Conservation (phyloP, 2,329 filamentous ascomycete species). For the Alternaria brassicae region DNA sequence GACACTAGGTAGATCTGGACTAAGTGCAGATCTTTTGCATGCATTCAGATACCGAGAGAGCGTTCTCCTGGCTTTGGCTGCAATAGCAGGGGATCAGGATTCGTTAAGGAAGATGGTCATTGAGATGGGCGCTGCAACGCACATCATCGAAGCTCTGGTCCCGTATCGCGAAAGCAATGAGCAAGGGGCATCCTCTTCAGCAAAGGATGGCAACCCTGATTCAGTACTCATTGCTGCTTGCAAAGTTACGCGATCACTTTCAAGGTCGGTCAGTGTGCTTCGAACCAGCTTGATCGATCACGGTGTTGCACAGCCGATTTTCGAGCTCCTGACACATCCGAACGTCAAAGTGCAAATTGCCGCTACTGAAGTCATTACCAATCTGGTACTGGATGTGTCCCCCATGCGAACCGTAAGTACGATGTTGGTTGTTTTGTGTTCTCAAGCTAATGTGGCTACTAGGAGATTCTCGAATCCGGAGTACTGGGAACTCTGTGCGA, state of each 20-base stretch:
- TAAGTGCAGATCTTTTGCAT: slow-evolving; percentile 65
- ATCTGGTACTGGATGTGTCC: slow-evolving; percentile 86
- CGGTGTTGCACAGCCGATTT: slow-evolving; percentile 78
- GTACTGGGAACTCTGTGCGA: slow-evolving; percentile 80
- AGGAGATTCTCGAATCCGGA: slow-evolving; percentile 74
- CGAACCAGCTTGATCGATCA: slow-evolving; percentile 88
- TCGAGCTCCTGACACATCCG: slow-evolving; percentile 74
- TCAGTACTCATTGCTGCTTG: slow-evolving; percentile 85
- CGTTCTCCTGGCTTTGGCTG: slow-evolving; percentile 79
- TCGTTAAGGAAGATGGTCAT: slow-evolving; percentile 83
- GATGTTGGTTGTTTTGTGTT: no score
- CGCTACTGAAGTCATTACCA: slow-evolving; percentile 83
- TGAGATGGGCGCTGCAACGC: slow-evolving; percentile 79
- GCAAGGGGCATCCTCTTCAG: slow-evolving; percentile 41
- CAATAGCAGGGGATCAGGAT: slow-evolving; percentile 81
- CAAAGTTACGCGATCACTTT: slow-evolving; percentile 79
- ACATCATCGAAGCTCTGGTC: slow-evolving; percentile 83
- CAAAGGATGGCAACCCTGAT: slow-evolving; percentile 75
- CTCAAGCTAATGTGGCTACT: slow-evolving; percentile 20
- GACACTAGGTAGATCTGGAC: slow-evolving; percentile 40
- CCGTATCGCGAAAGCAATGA: slow-evolving; percentile 58
- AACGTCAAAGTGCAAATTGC: slow-evolving; percentile 84
- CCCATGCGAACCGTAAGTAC: slow-evolving; percentile 82
- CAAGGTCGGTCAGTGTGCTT: slow-evolving; percentile 82
- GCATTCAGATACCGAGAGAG: slow-evolving; percentile 78